Conservation (phyloP, 1,284 basidiomycete genomes). For the Bondarzewia mesenterica region DNA sequence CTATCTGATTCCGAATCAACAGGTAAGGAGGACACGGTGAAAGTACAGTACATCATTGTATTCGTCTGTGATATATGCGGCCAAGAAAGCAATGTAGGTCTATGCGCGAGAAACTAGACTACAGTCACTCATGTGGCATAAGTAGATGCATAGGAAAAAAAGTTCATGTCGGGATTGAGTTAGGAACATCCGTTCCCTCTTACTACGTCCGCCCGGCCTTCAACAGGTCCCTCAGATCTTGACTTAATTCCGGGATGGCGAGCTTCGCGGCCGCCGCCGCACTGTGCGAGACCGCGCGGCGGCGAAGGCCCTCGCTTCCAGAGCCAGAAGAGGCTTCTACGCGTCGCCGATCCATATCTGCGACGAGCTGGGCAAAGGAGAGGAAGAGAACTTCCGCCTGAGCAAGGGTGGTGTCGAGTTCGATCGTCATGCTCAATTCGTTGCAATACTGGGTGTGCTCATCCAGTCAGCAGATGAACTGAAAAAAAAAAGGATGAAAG, state of each 20-base stretch:
- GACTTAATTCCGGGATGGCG: conserved; percentile 38
- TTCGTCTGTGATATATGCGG: too few species aligned
- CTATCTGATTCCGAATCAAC: too few species aligned
- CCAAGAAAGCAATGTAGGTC: too few species aligned
- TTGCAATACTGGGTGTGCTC: conserved; percentile 71
- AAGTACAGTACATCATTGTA: too few species aligned
- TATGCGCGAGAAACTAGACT: too few species aligned
- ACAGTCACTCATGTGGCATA: too few species aligned
- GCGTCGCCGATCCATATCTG: conserved; percentile 76
- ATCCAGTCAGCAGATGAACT: conserved; percentile 6
- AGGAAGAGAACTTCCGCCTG: conserved; percentile 93
- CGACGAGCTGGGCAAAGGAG: conserved; percentile 77
- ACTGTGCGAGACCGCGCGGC: conserved; percentile 4
- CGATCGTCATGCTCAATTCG: conserved; percentile 90
- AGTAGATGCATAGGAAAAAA: too few species aligned
- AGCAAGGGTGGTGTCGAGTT: conserved; percentile 83
- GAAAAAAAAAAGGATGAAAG: background rate
- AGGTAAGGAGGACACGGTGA: too few species aligned
- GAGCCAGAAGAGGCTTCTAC: conserved; percentile 32
- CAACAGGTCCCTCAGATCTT: conserved; percentile 39
- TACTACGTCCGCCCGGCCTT: conserved; percentile 21
- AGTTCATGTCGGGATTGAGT: background rate
- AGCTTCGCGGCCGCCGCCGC: conserved; percentile 21
- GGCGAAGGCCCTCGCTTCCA: conserved; percentile 5
- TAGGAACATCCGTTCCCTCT: background rate